Evolutionary conservation across 495 filamentous ascomycete genomes (phyloP), one percentile per base, ranked within the genome.

Genomic region (Massariosphaeria phaeospora): DNA sequence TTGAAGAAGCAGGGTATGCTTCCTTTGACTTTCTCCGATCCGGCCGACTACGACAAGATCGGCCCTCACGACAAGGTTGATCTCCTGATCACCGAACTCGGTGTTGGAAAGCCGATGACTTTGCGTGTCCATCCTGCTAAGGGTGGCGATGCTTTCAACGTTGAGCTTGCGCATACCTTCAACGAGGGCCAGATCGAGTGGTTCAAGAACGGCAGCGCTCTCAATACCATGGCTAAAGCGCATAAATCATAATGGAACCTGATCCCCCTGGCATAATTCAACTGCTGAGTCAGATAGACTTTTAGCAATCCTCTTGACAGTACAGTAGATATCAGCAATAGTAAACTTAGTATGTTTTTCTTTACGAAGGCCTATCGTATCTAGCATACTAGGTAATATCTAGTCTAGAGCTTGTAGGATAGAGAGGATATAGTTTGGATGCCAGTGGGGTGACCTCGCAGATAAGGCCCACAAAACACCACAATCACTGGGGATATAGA

Each of bases 1-100:
- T 75, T 98, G 77, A 98, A 98, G 88, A 98, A 98, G 84, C 93
- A 98, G 81, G 93, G 93, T 76, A 93, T 98, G 89, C 88, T 98
- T 75, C 93, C 93, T 66, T 79, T 98, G 44, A 96, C 90, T 62
- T 98, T 98, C 76, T 69, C 81, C 47, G 84, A 96, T 67, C 93
- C 94, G 23, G 94, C 84, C 69, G 93, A 98, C 73, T 98, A 98
- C 73, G 93, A 98, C 71, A 93, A 86, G 78, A 95, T 98, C 75
- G 79, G 86, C 67, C 88, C 89, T 58, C 84, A 90, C 25, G 94
- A 96, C 80, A 91, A 84, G 74, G 82, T 96, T 62, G 88, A 95
- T 69, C 76, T 98, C 21, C 70, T 89, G 69, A 89, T 84, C 82
- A 96, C 94, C 17, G 79, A 97, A 75, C 75, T 98, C 30, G 88